Base-by-base conservation (phyloP, 1,284 basidiomycete species). In the Pholiota adiposa region DNA sequence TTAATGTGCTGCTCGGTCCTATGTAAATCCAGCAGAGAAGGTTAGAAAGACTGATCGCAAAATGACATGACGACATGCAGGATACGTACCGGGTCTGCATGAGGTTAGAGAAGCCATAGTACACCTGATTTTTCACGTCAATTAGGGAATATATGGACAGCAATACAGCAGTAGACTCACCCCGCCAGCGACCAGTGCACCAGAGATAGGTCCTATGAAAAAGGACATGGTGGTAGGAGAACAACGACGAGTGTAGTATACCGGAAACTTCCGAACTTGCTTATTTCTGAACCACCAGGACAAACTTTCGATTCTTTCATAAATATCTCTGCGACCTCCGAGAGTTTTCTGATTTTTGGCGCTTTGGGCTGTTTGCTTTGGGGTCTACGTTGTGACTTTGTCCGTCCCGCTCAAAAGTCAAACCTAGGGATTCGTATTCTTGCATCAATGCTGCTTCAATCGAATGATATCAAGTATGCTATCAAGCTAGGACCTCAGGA, bases 91-190 rank as follows among this genome's bases (percentile, higher is more conserved):
- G 77, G 43, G 79, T 77, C 51, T 81, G 77, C 36, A 87, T 85
- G 65, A 86, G 67, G 65, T 78, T 83, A 4, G 84, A 86, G 66
- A 87, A 85, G 19, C 84, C 84, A 68, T 85, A 87, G 70, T 86
- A 87, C 3, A 85, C 75, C 85, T 86, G 65, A 54, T 50, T 25
- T n/a, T 43, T 49, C 16, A 18, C 31, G 33, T 23, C 29, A 6
- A 25, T 23, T n/a, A 21, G 25, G 43, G 11, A 16, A 18, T 38
- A 19, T 11, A 1, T 7, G 11, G 27, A 41, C n/a, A 19, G 16
- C 40, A 18, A 18, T 23, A 40, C 33, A 36, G n/a, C 9, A 11
- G 11, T 5, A 49, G 6, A 69, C 81, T 64, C 68, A 81, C 85
- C 59, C 84, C 84, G 56, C 84, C 84, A 41, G 84, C 85, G 44